phyloP scores from a whole-genome alignment of 441 rosid species.

The Euphorbia celastroides region DNA sequence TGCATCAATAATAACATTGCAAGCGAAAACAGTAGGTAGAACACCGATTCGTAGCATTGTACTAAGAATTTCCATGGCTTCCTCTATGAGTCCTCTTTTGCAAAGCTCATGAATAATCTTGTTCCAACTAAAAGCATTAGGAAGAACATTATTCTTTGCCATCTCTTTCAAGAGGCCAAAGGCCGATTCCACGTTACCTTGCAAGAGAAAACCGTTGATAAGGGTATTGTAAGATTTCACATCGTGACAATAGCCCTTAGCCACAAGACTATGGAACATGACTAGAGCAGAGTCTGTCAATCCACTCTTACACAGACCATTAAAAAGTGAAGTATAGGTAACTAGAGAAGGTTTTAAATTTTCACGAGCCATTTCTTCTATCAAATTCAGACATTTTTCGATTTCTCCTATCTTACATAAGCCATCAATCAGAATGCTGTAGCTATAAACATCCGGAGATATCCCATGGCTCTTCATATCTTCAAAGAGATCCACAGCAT shows the following conservation, averaged over 20 bases:
- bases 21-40: constrained; percentile 32
- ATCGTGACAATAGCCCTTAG: constrained; percentile 32
- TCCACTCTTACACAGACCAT: constrained; percentile 33
- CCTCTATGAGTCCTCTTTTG: constrained; percentile 31
- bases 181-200: constrained; percentile 40
- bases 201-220: constrained; percentile 30
- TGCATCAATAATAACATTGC: constrained; percentile 32
- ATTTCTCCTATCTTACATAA: constrained; percentile 41
- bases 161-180: constrained; percentile 32
- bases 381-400: constrained; percentile 30
- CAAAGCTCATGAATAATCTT: constrained; percentile 38
- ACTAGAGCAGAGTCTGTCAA: constrained; percentile 20
- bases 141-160: constrained; percentile 28
- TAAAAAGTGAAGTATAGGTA: constrained; percentile 33
- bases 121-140: constrained; percentile 27
- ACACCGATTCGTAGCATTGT: constrained; percentile 35
- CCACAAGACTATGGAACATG: constrained; percentile 27
- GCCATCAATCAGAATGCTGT: constrained; percentile 46
- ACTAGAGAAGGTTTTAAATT: constrained; percentile 38
- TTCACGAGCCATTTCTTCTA: constrained; percentile 33
- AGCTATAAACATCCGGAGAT: constrained; percentile 44
- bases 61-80: constrained; percentile 33
- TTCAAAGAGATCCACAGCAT: constrained; percentile 34
- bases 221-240: constrained; percentile 30
- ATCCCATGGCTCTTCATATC: constrained; percentile 40